Evolutionary conservation across 192 early-diverging fungal genomes (phyloP), one percentile per base, ranked within the genome.

Genomic region (Entomortierella lignicola): DNA sequence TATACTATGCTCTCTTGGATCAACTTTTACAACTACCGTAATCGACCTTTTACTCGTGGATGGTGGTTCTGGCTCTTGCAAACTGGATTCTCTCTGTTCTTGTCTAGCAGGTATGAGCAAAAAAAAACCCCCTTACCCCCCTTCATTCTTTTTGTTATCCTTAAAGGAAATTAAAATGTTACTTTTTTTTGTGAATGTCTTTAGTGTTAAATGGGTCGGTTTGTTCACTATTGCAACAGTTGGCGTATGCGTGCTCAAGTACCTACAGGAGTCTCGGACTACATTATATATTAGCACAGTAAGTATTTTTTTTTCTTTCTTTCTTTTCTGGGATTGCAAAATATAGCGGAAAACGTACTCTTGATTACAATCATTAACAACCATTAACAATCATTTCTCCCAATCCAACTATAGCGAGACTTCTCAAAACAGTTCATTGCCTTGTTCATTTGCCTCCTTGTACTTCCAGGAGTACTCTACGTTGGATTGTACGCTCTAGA

Each of bases 131-230:
- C n/a, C n/a, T n/a, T n/a, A n/a, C n/a, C n/a, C n/a, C n/a, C n/a
- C n/a, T n/a, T n/a, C n/a, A n/a, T n/a, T n/a, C n/a, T n/a, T n/a
- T n/a, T n/a, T n/a, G n/a, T n/a, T n/a, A n/a, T n/a, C n/a, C n/a
- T n/a, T n/a, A n/a, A n/a, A n/a, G n/a, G n/a, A n/a, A n/a, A n/a
- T n/a, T n/a, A n/a, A n/a, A n/a, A n/a, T 8, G 54, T 26, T 55
- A 17, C 23, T 51, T 31, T 17, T 65, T 26, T 53, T n/a, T n/a
- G n/a, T n/a, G n/a, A n/a, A n/a, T n/a, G n/a, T n/a, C n/a, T n/a
- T 37, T 47, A 91, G 96, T 64, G 90, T 92, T 81, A 99, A 99
- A 79, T 95, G 95, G 95, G 96, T 98, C 32, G 97, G 97, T 5
- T 80, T 98, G 34, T 95, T 99, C 71, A 90, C 92, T 0, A 88